Evolutionary conservation across 106 monocot species (phyloP).

Genomic region (Agapanthus africanus): DNA sequence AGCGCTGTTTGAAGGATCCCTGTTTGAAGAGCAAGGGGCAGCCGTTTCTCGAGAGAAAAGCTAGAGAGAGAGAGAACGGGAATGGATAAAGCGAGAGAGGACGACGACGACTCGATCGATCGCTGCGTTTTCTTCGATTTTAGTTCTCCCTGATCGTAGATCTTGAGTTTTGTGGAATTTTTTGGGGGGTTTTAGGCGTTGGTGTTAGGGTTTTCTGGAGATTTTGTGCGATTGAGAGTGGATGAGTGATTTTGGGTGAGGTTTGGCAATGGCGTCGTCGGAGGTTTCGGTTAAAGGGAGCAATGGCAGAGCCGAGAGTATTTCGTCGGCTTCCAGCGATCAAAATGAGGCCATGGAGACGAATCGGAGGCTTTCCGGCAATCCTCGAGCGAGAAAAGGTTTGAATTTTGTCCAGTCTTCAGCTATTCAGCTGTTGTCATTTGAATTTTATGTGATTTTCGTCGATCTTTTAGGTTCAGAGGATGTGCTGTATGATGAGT

Average conservation of each 20-base stretch:
- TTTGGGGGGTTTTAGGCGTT: background rate
- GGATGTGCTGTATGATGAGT: slow-evolving; percentile 64
- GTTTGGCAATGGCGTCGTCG: background rate
- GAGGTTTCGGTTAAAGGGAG: background rate
- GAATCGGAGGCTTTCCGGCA: too few relatives aligned
- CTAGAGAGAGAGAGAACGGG: too few relatives aligned
- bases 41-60: background rate
- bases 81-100: too few relatives aligned
- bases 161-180: background rate
- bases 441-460: background rate
- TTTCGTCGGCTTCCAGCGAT: background rate
- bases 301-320: background rate
- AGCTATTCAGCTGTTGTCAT: background rate
- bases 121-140: background rate
- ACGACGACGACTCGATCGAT: background rate
- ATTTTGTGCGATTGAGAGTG: background rate
- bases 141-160: background rate
- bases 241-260: background rate
- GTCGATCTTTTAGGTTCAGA: slow-evolving; percentile 25
- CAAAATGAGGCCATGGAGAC: too few relatives aligned
- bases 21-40: background rate
- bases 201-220: background rate
- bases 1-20: too few relatives aligned
- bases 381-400: background rate
- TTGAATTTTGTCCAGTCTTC: background rate